phyloP scores from a whole-genome alignment of 768 basidiomycete species.

The Suillus plorans region DNA sequence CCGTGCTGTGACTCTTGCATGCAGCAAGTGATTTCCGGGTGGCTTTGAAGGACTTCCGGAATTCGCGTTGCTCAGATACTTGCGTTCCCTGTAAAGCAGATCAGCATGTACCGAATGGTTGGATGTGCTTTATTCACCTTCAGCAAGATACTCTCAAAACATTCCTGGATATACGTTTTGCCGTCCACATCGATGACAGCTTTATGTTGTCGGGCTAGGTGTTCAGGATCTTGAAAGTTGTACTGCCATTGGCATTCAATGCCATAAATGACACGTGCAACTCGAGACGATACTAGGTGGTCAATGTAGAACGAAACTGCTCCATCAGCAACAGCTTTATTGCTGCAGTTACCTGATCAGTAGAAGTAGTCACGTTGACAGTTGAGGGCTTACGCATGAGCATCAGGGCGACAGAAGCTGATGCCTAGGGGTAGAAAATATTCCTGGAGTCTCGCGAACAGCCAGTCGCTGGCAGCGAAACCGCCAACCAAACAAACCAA shows the following conservation, averaged over 20 bases:
- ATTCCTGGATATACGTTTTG: conserved; percentile 25
- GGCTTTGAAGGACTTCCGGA: not conserved
- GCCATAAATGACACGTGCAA: conserved; percentile 42
- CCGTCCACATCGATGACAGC: conserved; percentile 28
- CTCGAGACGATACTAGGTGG: conserved; percentile 43
- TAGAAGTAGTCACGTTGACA: not conserved
- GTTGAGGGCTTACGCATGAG: conserved; percentile 41
- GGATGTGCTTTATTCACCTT: conserved; percentile 23
- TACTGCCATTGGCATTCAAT: conserved; percentile 33
- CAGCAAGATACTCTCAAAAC: conserved; percentile 38
- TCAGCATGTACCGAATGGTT: not conserved
- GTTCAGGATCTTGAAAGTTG: conserved; percentile 33
- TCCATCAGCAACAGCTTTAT: conserved; percentile 53
- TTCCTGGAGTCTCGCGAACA: conserved; percentile 41
- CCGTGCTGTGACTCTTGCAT: not conserved
- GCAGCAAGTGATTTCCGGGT: not conserved
- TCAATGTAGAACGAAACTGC: conserved; percentile 41
- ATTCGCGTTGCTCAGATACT: conserved; percentile 13
- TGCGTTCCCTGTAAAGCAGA: conserved; percentile 23
- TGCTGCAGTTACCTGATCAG: conserved; percentile 21
- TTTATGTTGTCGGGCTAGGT: conserved; percentile 29
- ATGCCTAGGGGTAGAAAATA: conserved; percentile 35
- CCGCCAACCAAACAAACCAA: conserved; percentile 52
- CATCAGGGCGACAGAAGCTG: conserved; percentile 46
- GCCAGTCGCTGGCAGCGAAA: conserved; percentile 47